phyloP scores from a whole-genome alignment of 2,329 filamentous ascomycete genomes.

The Zymoseptoria pseudotritici region DNA sequence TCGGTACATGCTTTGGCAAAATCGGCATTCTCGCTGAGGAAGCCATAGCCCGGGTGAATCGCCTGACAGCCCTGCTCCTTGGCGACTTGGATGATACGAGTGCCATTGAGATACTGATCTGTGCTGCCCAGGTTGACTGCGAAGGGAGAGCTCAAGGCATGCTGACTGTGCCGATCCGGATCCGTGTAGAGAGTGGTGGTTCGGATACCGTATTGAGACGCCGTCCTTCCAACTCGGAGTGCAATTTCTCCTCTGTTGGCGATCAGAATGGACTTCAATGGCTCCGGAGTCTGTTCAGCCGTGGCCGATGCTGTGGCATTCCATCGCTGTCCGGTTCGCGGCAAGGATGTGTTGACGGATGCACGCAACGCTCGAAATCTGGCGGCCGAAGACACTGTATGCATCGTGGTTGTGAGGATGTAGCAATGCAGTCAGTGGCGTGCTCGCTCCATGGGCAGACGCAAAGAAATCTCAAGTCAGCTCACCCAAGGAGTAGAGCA shows the following conservation, averaged over 20 bases:
- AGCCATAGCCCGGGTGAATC: constrained; percentile 94
- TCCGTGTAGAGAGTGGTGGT: constrained; percentile 95
- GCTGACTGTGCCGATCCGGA: constrained; percentile 78
- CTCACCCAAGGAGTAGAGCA: background rate
- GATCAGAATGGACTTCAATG: constrained; percentile 67
- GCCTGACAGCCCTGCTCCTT: constrained; percentile 81
- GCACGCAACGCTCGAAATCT: constrained; percentile 16
- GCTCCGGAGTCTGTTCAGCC: constrained; percentile 16
- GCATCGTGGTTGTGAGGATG: background rate
- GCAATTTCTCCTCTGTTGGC: constrained; percentile 97
- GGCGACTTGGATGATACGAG: constrained; percentile 82
- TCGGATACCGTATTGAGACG: constrained; percentile 77
- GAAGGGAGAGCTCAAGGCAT: constrained; percentile 76
- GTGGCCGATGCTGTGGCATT: constrained; percentile 20
- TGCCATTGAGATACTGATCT: constrained; percentile 85
- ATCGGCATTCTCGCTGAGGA: constrained; percentile 81
- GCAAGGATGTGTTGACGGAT: constrained; percentile 11
- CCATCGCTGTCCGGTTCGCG: constrained; percentile 16
- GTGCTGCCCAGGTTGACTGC: constrained; percentile 76
- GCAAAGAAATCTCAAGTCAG: background rate
- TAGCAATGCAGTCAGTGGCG: background rate
- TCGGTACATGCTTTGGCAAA: constrained; percentile 85
- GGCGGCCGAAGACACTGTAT: constrained; percentile 18
- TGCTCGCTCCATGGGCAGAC: background rate
- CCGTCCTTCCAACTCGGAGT: constrained; percentile 82